Evolutionary conservation across 306 rosid genomes (phyloP), one percentile per base, ranked within the genome.

Genomic region (Inga laurina): DNA sequence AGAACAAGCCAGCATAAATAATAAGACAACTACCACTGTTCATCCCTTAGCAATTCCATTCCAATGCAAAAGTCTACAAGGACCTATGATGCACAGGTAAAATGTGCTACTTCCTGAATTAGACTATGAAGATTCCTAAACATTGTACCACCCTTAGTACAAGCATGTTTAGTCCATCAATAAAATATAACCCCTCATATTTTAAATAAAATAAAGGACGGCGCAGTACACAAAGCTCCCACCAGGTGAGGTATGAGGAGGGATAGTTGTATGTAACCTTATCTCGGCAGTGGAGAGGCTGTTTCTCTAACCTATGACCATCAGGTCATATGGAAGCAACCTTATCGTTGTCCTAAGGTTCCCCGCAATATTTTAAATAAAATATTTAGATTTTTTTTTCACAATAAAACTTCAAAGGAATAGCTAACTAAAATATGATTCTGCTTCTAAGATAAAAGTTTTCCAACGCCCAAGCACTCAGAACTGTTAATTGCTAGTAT

Each of bases 71-170:
- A 9, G 54, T 51, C 39, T 62, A 44, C 2, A 70, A 59, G 32
- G 56, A 75, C 76, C 49, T 37, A 75, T 21, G 59, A 44, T 0
- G 79, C 39, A 34, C 37, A 30, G n/a, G 65, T 65, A 14, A 57
- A 80, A 75, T 46, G 71, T 84, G 54, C 48, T 56, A 56, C 73
- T 56, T 75, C 65, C 43, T 3, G 44, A 49, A 67, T 35, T 13
- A 15, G 10, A 32, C n/a, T 57, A 30, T 57, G 43, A 30, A 70
- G 41, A 43, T 14, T 70, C 67, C 78, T 70, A 76, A 13, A 21
- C 13, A 56, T 49, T 76, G 77, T 10, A 62, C 15, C 65, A 65
- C 54, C 69, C 46, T n/a, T 59, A 48, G 22, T 27, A 56, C 21
- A 61, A 32, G 66, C 57, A 48, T 59, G 59, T 30, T 39, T 43